Percentiles rank a stretch among this genome's conserved stretches.
Evolutionary conservation across 2,329 filamentous ascomycete genomes (phyloP).

Genomic region (Phoma sp.): DNA sequence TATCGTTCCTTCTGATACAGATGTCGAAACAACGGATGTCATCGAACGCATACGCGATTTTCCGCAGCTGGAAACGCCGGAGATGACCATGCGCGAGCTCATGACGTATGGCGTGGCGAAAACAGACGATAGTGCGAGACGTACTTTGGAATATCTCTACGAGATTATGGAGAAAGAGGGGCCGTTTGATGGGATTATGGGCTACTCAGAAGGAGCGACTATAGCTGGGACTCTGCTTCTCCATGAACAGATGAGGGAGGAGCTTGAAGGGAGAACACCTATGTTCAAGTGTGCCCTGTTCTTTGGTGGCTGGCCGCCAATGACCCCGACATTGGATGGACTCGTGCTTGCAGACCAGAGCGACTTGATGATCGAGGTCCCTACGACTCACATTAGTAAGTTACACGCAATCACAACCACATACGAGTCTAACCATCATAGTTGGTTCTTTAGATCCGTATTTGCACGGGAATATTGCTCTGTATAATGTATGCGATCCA

Average conservation of each 20-base stretch:
- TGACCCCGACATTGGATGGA: conserved; percentile 39
- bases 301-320: conserved; percentile 57
- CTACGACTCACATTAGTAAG: conserved; percentile 50
- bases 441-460: conserved; percentile 61
- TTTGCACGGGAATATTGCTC: conserved; percentile 65
- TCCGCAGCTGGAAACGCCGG: conserved; percentile 59
- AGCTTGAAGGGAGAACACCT: conserved; percentile 25
- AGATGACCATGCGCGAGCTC: conserved; percentile 64
- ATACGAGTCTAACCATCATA: conserved; percentile 2
- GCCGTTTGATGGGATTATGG: conserved; percentile 62
- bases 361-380: conserved; percentile 51
- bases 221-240: conserved; percentile 56
- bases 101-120: conserved; percentile 48
- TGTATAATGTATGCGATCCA: conserved; percentile 68
- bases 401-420: neutral
- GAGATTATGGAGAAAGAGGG: conserved; percentile 32
- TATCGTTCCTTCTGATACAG: conserved; percentile 27
- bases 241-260: conserved; percentile 30
- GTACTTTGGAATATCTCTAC: conserved; percentile 31
- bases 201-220: conserved; percentile 68
- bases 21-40: conserved; percentile 30
- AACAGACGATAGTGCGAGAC: conserved; percentile 34
- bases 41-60: conserved; percentile 62
- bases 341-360: conserved; percentile 52
- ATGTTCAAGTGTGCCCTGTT: conserved; percentile 57